Evolutionary conservation across 495 filamentous ascomycete species (phyloP).

Genomic region (Tuber calosporum): DNA sequence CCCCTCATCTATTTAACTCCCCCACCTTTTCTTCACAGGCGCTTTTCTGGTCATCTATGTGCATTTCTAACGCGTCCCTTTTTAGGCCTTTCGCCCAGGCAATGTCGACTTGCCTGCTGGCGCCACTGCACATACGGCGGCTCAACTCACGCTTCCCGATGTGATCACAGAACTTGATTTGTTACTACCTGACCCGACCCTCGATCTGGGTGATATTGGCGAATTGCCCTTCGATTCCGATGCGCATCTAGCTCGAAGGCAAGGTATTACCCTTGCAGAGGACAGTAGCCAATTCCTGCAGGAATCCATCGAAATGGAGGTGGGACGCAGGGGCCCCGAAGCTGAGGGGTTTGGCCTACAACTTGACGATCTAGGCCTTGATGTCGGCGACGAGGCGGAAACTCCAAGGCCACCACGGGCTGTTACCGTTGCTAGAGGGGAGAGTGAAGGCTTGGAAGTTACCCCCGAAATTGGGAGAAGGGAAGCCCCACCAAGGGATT

Average conservation of each 20-base stretch:
- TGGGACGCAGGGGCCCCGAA: conserved; percentile 45
- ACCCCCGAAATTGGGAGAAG: conserved; percentile 43
- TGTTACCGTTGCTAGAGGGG: conserved; percentile 11
- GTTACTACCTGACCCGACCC: conserved; percentile 67
- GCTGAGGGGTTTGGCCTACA: conserved; percentile 50
- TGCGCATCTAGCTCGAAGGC: conserved; percentile 53
- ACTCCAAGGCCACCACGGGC: conserved; percentile 37
- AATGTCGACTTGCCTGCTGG: conserved; percentile 74
- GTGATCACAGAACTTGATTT: conserved; percentile 83
- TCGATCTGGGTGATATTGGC: conserved; percentile 61
- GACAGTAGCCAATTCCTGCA: conserved; percentile 61
- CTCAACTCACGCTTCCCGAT: conserved; percentile 77
- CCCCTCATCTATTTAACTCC: conserved; percentile 1
- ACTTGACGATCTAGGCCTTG: conserved; percentile 49
- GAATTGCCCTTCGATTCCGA: conserved; percentile 44
- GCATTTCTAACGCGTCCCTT: conserved; percentile 40
- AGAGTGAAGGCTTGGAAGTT: conserved; percentile 44
- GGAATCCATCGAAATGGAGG: conserved; percentile 50
- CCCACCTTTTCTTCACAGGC: conserved; percentile 1
- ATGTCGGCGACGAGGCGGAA: conserved; percentile 47
- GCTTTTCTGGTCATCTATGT: background rate
- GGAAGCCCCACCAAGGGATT: conserved; percentile 26
- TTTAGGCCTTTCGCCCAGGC: conserved; percentile 66
- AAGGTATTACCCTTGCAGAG: conserved; percentile 55
- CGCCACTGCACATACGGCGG: conserved; percentile 51